These are phyloP conservation scores for Fusarium graminum DNA, from an alignment of 2,329 filamentous ascomycete genomes.

Conservation along the genomic window DNA sequence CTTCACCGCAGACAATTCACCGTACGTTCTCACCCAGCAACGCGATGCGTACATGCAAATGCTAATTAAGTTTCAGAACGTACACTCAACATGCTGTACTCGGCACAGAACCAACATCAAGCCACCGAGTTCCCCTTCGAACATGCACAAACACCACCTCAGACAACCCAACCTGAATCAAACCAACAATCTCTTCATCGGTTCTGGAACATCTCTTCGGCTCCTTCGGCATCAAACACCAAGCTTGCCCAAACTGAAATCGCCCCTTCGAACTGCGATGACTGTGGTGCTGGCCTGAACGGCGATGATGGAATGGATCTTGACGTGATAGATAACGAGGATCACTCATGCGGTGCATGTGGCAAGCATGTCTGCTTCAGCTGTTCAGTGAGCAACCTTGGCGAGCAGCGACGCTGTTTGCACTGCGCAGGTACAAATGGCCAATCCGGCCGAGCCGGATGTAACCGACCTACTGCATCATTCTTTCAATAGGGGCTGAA, in stretches of 20 bases:
- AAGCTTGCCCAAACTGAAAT: conserved; percentile 26
- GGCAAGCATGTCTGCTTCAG: conserved; percentile 69
- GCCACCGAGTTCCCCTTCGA: conserved; percentile 5
- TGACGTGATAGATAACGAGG: conserved; percentile 50
- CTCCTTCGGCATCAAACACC: conserved; percentile 50
- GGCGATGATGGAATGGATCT: conserved; percentile 56
- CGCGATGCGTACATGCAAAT: not conserved
- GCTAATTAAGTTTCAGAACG: conserved; percentile 59
- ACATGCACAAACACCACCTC: conserved; percentile 21
- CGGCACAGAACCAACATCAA: conserved; percentile 61
- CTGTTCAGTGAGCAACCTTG: conserved; percentile 70
- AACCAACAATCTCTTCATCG: conserved; percentile 68
- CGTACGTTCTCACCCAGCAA: conserved; percentile 57
- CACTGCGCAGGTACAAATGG: conserved; percentile 61
- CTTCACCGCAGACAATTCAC: conserved; percentile 67
- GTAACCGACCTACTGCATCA: conserved; percentile 37
- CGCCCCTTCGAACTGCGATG: conserved; percentile 62
- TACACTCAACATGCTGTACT: conserved; percentile 70
- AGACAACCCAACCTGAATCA: conserved; percentile 21
- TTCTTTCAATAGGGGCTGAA: conserved; percentile 38
- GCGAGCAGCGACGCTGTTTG: conserved; percentile 66
- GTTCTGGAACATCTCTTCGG: conserved; percentile 69
- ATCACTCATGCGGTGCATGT: conserved; percentile 62
- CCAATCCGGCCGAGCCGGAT: conserved; percentile 33
- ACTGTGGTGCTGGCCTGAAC: conserved; percentile 60